Conservation (phyloP, 495 filamentous ascomycete genomes). For the Penicillium odoratum region DNA sequence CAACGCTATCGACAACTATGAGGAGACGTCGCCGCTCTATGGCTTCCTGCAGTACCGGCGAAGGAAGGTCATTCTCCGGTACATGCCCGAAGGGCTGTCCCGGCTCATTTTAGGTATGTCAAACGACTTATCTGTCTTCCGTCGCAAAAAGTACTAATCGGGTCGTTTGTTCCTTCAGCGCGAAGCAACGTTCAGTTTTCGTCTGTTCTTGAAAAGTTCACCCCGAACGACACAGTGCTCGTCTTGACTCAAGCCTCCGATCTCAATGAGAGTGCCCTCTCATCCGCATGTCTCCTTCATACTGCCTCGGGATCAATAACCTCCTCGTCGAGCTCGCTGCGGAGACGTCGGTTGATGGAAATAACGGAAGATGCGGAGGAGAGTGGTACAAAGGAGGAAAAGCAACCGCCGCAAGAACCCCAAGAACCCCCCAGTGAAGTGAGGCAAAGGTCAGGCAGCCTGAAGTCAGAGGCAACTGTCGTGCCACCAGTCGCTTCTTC, state of each 20-base stretch:
- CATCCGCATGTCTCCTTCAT: slow-evolving; percentile 86
- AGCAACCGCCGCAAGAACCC: slow-evolving; percentile 8
- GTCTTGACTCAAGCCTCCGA: slow-evolving; percentile 70
- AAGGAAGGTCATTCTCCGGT: slow-evolving; percentile 88
- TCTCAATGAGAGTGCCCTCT: slow-evolving; percentile 82
- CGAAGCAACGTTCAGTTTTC: slow-evolving; percentile 94
- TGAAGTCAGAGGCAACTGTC: slow-evolving; percentile 41
- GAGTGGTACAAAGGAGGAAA: slow-evolving; percentile 54
- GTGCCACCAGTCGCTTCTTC: slow-evolving; percentile 33
- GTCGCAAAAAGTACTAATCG: neutral
- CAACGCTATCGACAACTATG: slow-evolving; percentile 71
- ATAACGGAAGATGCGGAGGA: slow-evolving; percentile 86
- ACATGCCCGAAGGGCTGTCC: slow-evolving; percentile 86
- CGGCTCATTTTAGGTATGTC: slow-evolving; percentile 82
- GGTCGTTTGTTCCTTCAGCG: slow-evolving; percentile 49
- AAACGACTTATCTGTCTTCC: slow-evolving; percentile 1
- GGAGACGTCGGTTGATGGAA: slow-evolving; percentile 74
- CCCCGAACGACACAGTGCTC: slow-evolving; percentile 83
- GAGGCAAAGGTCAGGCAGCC: slow-evolving; percentile 36
- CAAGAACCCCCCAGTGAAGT: slow-evolving; percentile 17
- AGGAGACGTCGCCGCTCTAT: slow-evolving; percentile 83
- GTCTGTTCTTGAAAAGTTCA: slow-evolving; percentile 79
- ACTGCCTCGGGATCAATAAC: slow-evolving; percentile 83
- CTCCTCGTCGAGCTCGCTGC: slow-evolving; percentile 80
- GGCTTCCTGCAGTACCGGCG: slow-evolving; percentile 89